phyloP scores from a whole-genome alignment of 768 basidiomycete genomes.

The Boletus tylopilopsis region DNA sequence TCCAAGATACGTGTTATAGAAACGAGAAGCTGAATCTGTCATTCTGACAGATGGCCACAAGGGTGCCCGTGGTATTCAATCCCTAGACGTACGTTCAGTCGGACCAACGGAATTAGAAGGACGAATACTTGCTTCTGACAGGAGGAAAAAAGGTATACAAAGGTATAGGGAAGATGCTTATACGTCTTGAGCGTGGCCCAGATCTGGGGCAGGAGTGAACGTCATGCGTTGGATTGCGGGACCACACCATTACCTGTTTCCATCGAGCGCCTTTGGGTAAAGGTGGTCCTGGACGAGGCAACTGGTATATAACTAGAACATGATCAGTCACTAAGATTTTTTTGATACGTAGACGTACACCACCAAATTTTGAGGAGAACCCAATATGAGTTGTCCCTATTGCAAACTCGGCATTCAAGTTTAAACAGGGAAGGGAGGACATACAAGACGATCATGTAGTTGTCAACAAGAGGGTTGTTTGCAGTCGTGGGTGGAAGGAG shows the following conservation, averaged over 20 bases:
- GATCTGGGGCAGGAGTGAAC: slow-evolving; percentile 43
- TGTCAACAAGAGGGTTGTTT: slow-evolving; percentile 61
- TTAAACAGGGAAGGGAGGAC: slow-evolving; percentile 30
- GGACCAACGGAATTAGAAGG: not conserved
- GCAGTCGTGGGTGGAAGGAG: slow-evolving; percentile 48
- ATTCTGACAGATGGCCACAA: slow-evolving; percentile 76
- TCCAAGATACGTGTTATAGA: slow-evolving; percentile 74
- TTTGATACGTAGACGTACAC: slow-evolving; percentile 48
- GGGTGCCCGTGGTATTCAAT: slow-evolving; percentile 73
- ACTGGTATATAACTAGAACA: slow-evolving; percentile 66
- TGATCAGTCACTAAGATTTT: not conserved
- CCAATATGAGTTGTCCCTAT: slow-evolving; percentile 71
- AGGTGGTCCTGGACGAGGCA: slow-evolving; percentile 75
- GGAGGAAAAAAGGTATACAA: slow-evolving; percentile 75
- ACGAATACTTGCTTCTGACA: slow-evolving; percentile 60
- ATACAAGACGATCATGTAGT: slow-evolving; percentile 69
- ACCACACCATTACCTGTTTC: slow-evolving; percentile 56
- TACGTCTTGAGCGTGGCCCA: slow-evolving; percentile 74
- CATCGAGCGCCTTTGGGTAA: slow-evolving; percentile 81
- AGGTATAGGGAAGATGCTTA: slow-evolving; percentile 75
- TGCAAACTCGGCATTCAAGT: slow-evolving; percentile 21
- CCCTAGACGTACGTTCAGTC: slow-evolving; percentile 44
- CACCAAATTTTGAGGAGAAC: slow-evolving; percentile 82
- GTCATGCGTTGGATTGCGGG: not conserved
- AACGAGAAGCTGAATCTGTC: slow-evolving; percentile 80